Conservation (phyloP, 306 rosid species). For the Pterocarpus santalinus region DNA sequence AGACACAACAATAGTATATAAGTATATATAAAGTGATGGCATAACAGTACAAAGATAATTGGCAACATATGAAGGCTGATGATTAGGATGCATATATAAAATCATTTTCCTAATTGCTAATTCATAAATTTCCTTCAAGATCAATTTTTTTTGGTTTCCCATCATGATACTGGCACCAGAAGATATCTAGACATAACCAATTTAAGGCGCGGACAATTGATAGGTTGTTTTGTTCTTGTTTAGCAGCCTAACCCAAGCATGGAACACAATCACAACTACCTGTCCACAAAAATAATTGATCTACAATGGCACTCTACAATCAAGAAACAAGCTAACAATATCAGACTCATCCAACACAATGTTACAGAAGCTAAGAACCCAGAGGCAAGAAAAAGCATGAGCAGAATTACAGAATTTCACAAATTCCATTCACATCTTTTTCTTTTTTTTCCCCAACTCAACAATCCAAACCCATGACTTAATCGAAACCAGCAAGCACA, state of each 20-base stretch:
- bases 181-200: slow-evolving; percentile 14
- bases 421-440: neutral
- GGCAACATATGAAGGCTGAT: neutral
- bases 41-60: slow-evolving; percentile 18
- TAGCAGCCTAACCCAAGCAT: slow-evolving; percentile 22
- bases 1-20: neutral
- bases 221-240: neutral
- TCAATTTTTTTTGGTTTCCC: slow-evolving; percentile 6
- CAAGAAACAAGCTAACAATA: neutral
- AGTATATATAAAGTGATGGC: slow-evolving; percentile 21
- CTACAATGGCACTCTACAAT: neutral
- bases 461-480: slow-evolving; percentile 19
- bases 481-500: slow-evolving; percentile 36
- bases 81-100: slow-evolving; percentile 32
- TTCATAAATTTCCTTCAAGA: slow-evolving; percentile 33
- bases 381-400: slow-evolving; percentile 16
- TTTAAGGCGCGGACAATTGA: slow-evolving; percentile 25
- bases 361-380: slow-evolving; percentile 2
- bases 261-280: slow-evolving; percentile 34
- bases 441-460: neutral
- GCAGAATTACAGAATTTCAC: slow-evolving; percentile 29
- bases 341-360: slow-evolving; percentile 19
- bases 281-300: neutral
- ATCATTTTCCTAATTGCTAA: slow-evolving; percentile 21
- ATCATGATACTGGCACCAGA: slow-evolving; percentile 24